Conservation (phyloP, 495 filamentous ascomycete genomes). For the Aspergillus funiculosus region DNA sequence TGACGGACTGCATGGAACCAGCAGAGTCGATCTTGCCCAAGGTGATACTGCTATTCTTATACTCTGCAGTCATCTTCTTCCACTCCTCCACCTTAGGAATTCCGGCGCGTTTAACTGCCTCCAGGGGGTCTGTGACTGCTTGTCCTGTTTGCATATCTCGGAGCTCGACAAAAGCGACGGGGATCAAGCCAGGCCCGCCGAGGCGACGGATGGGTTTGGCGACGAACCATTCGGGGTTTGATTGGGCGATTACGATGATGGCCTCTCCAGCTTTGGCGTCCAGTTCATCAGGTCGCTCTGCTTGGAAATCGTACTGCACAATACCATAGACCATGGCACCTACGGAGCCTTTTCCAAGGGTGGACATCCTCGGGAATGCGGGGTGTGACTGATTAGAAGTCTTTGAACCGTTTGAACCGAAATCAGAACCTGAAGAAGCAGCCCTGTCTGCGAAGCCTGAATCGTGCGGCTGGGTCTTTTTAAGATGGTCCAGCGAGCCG, state of each 20-base stretch:
- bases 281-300: conserved; percentile 89
- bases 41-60: conserved; percentile 98
- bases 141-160: conserved; percentile 85
- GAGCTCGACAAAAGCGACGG: conserved; percentile 95
- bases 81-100: conserved; percentile 98
- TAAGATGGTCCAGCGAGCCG: conserved; percentile 60
- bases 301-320: conserved; percentile 94
- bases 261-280: conserved; percentile 93
- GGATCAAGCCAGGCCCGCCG: conserved; percentile 90
- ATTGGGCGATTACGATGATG: conserved; percentile 97
- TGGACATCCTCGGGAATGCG: conserved; percentile 44
- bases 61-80: conserved; percentile 99
- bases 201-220: conserved; percentile 95
- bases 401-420: conserved; percentile 20
- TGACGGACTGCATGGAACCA: conserved; percentile 44
- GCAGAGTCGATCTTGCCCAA: conserved; percentile 78
- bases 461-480: conserved; percentile 61
- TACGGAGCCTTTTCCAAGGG: conserved; percentile 52
- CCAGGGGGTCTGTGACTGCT: conserved; percentile 74
- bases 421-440: conserved; percentile 32
- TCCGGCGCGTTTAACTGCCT: conserved; percentile 81
- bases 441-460: conserved; percentile 71
- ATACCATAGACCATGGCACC: conserved; percentile 94
- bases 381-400: conserved; percentile 33
- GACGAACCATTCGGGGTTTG: conserved; percentile 99